Evolutionary conservation across 2,329 filamentous ascomycete genomes (phyloP).

Genomic region (Cercospora sp.): DNA sequence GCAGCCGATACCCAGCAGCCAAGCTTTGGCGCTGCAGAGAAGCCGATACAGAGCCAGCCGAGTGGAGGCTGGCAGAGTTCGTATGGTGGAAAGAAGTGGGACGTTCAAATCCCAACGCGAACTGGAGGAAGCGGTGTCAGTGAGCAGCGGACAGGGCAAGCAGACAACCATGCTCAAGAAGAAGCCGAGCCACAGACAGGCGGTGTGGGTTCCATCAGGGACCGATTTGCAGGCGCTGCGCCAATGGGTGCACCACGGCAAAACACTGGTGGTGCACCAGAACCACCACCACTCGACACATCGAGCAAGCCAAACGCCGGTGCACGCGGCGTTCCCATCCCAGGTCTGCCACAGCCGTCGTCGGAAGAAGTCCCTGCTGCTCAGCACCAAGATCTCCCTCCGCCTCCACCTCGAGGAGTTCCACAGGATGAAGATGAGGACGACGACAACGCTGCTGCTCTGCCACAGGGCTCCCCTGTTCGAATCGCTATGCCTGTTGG

Average conservation of each 20-base stretch:
- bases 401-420: constrained; percentile 45
- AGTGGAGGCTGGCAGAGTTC: constrained; percentile 92
- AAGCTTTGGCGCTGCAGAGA: constrained; percentile 32
- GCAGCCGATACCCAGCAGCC: constrained; percentile 52
- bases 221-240: constrained; percentile 76
- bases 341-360: constrained; percentile 68
- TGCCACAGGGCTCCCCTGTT: constrained; percentile 68
- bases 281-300: constrained; percentile 64
- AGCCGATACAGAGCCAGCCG: constrained; percentile 64
- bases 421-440: constrained; percentile 35
- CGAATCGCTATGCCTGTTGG: constrained; percentile 83
- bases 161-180: constrained; percentile 45
- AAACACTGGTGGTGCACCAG: constrained; percentile 44
- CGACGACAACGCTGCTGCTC: constrained; percentile 42
- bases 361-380: constrained; percentile 54
- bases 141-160: constrained; percentile 64
- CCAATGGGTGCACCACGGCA: constrained; percentile 63
- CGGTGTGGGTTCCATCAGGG: constrained; percentile 71
- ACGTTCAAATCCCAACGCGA: constrained; percentile 71
- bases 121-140: constrained; percentile 63
- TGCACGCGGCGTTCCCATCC: constrained; percentile 69
- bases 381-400: constrained; percentile 51
- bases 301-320: constrained; percentile 67
- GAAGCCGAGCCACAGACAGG: constrained; percentile 56
- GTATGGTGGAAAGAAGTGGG: constrained; percentile 88